A percentile compares a stretch with the other conserved stretches of the same genome.
Conservation (phyloP, 202 grass and related monocot genomes). For the Musa balbisiana region DNA sequence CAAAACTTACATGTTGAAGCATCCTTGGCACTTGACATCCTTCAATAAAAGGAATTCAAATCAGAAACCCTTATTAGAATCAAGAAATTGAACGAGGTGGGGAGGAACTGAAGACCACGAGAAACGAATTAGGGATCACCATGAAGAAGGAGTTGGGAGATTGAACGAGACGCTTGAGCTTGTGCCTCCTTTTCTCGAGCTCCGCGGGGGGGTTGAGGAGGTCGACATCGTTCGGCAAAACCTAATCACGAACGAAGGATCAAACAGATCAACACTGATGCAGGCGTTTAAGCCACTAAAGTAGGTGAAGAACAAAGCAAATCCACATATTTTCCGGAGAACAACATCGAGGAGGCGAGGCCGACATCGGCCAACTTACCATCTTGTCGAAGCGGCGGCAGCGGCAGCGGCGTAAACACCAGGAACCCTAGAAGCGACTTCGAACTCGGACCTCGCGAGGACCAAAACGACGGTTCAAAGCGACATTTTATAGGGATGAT, state of each 20-base stretch:
- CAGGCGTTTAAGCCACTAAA: neutral
- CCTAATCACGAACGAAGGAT: constrained; percentile 26
- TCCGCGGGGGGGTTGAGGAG: constrained; percentile 59
- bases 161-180: constrained; percentile 70
- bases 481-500: neutral
- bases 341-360: neutral
- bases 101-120: neutral
- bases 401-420: neutral
- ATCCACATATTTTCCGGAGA: no score
- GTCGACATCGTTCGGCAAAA: constrained; percentile 65
- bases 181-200: constrained; percentile 66
- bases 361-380: neutral
- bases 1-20: constrained; percentile 67
- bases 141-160: constrained; percentile 73
- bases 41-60: constrained; percentile 15
- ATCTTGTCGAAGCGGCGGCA: neutral
- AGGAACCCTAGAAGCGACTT: neutral
- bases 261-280: neutral
- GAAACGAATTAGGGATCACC: constrained; percentile 13
- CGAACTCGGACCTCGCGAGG: neutral
- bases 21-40: constrained; percentile 80
- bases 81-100: neutral
- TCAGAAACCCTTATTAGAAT: neutral
- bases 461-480: neutral
- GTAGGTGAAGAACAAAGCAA: neutral